Base-by-base conservation (phyloP, 768 basidiomycete genomes). In the Postia placenta region DNA sequence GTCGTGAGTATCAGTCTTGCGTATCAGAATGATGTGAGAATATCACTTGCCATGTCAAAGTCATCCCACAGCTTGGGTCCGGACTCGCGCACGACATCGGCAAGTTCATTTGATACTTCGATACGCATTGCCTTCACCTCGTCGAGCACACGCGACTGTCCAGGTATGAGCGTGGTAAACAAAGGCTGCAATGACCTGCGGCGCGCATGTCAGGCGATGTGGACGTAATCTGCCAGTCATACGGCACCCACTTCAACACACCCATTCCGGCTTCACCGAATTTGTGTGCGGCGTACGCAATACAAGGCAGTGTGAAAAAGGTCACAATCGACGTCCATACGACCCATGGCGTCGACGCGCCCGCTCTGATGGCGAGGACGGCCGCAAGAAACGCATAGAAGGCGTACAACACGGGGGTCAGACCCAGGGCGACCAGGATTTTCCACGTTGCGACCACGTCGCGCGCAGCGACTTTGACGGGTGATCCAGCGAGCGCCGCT, bases 391-490 rank as follows among this genome's bases (percentile, higher is more conserved):
- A 67, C 26, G 91, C 89, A 66, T 96, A 97, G 57, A 88, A 67
- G 4, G 77, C 64, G 70, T 96, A 98, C 36, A 97, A 68, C 6
- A 94, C 70, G 6, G 95, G 95, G 2, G 92, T 86, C 36, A 89
- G 73, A n/a, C 85, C 95, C 49, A 97, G 71, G 2, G 92, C 92
- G 47, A 98, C 92, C 27, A 98, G 76, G 28, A 98, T 83, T 66
- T 98, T 98, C 95, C 95, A 98, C 4, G 93, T 93, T 0, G 92
- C 93, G 17, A 98, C 73, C n/a, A 97, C 95, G 59, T 98, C 95
- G 30, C 90, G 79, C 17, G 85, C 95, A n/a, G 89, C 89, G 45
- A 98, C 81, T 69, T 98, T 98, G 64, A 98, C 95, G 4, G 80
- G 81, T 7, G 94, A 96, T 2, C 86, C 92, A 24, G 94, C 94